Percentiles rank a stretch among this genome's conserved stretches.
Conservation (phyloP, 345 rosid genomes). For the Arabidopsis arenosa region DNA sequence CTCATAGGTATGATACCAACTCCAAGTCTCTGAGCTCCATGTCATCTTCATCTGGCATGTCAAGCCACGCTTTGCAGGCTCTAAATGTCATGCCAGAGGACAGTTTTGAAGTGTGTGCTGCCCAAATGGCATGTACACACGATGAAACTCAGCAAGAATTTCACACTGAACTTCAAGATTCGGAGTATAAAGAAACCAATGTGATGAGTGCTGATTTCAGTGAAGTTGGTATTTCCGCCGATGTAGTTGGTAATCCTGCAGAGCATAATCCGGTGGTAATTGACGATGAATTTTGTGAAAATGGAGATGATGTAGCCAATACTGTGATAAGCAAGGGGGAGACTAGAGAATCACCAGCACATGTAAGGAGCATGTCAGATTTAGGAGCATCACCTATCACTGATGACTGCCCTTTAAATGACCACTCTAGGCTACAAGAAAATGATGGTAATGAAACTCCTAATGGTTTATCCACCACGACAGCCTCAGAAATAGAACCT, state of each 20-base stretch:
- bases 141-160: slow-evolving; percentile 50
- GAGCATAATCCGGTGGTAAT: slow-evolving; percentile 52
- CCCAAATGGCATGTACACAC: slow-evolving; percentile 45
- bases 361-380: slow-evolving; percentile 48
- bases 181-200: slow-evolving; percentile 48
- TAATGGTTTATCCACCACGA: slow-evolving; percentile 53
- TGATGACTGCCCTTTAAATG: slow-evolving; percentile 46
- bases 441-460: slow-evolving; percentile 51
- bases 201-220: slow-evolving; percentile 39
- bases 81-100: slow-evolving; percentile 53
- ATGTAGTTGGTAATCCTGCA: slow-evolving; percentile 39
- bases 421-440: slow-evolving; percentile 43
- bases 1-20: slow-evolving; percentile 58
- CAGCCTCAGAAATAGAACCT: slow-evolving; percentile 68
- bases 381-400: slow-evolving; percentile 48
- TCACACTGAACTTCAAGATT: slow-evolving; percentile 45
- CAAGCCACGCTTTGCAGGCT: slow-evolving; percentile 57
- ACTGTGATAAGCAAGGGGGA: slow-evolving; percentile 34
- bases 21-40: slow-evolving; percentile 64
- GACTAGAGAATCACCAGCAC: slow-evolving; percentile 36
- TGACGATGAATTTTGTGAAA: slow-evolving; percentile 46
- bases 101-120: slow-evolving; percentile 48
- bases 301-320: slow-evolving; percentile 49
- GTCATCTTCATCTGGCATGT: slow-evolving; percentile 63
- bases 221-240: slow-evolving; percentile 53